Percentiles rank a stretch among this genome's conserved stretches.
These are phyloP conservation scores for Cryptosporidium ryanae DNA, from an alignment of 169 alveolate species.

Conservation along the genomic window DNA sequence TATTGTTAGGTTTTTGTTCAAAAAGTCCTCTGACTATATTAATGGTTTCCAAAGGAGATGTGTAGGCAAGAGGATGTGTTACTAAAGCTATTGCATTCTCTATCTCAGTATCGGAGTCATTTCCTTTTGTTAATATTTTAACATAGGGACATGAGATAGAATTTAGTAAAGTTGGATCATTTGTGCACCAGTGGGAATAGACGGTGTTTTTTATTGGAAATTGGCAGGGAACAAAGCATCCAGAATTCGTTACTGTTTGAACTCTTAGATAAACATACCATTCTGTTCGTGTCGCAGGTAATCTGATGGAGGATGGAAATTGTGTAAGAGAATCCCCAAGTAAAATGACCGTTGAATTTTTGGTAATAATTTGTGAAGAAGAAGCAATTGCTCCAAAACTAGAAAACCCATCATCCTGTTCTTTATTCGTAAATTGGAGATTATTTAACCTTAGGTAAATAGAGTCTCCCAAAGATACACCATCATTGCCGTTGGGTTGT, in stretches of 20 bases:
- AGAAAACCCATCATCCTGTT: constrained; percentile 63
- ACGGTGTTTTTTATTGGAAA: constrained; percentile 11
- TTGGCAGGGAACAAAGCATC: constrained; percentile 66
- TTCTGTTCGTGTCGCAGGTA: constrained; percentile 59
- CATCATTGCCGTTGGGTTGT: constrained; percentile 31
- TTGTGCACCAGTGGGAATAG: constrained; percentile 67
- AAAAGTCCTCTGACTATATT: constrained; percentile 48
- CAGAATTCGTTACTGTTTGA: constrained; percentile 59
- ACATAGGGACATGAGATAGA: constrained; percentile 62
- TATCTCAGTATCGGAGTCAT: constrained; percentile 21
- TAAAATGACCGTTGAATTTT: constrained; percentile 45
- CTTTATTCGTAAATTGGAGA: constrained; percentile 32
- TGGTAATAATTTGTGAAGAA: constrained; percentile 28
- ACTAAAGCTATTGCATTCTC: constrained; percentile 66
- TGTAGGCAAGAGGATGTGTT: constrained; percentile 66
- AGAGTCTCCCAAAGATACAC: constrained; percentile 64
- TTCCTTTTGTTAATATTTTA: constrained; percentile 3
- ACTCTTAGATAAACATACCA: constrained; percentile 64
- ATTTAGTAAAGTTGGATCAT: constrained; percentile 46
- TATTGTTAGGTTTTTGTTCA: not conserved
- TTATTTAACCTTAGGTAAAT: constrained; percentile 30
- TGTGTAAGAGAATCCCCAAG: constrained; percentile 60
- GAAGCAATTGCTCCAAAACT: constrained; percentile 69
- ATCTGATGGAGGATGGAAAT: constrained; percentile 54
- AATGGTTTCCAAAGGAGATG: constrained; percentile 47